Base-by-base conservation (phyloP, 495 filamentous ascomycete genomes). In the Antarctomyces pellizariae region DNA sequence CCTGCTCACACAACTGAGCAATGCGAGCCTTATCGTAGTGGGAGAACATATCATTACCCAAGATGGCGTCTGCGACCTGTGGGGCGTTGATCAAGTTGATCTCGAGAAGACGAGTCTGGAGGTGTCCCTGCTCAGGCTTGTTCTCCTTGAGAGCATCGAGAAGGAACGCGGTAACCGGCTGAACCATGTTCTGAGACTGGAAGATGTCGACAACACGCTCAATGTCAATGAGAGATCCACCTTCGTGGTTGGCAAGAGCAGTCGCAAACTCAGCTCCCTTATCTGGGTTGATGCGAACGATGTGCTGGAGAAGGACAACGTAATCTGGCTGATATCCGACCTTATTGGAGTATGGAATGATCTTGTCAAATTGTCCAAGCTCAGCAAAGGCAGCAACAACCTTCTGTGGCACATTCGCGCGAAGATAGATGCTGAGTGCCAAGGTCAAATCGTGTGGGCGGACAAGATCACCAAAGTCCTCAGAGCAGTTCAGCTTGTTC, bases 1-100 rank as follows among this genome's bases (percentile, higher is more conserved):
- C 83, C 40, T 83, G 71, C 54, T 99, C 86, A 47, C 86, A 99
- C 31, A 99, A 59, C 38, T 67, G 64, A 5, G 79, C 72, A 49
- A 99, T 76, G 22, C 75, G 71, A 29, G 67, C 56, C 48, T 75
- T 82, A 49, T 99, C 84, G 44, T 83, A 99, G 50, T 95, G 66
- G 1, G 76, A 77, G 54, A 99, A 95, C 64, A 99, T 90, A 36
- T 93, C 78, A 39, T 93, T 95, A 24, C 82, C 73, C 23, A 99
- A 67, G 36, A 99, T 95, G 11, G 86, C 86, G 48, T 95, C 86
- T 4, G 86, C 86, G 26, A 99, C 86, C 47, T 95, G 89, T 7
- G 86, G 83, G 0, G 89, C 89, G 42, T 90, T 84, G 46, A 84
- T 49, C 31, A 99, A 56, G 46, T 99, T 99, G 83, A 99, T 95